phyloP scores from a whole-genome alignment of 352 stramenopile genomes.

The Pythium aphanidermatum region DNA sequence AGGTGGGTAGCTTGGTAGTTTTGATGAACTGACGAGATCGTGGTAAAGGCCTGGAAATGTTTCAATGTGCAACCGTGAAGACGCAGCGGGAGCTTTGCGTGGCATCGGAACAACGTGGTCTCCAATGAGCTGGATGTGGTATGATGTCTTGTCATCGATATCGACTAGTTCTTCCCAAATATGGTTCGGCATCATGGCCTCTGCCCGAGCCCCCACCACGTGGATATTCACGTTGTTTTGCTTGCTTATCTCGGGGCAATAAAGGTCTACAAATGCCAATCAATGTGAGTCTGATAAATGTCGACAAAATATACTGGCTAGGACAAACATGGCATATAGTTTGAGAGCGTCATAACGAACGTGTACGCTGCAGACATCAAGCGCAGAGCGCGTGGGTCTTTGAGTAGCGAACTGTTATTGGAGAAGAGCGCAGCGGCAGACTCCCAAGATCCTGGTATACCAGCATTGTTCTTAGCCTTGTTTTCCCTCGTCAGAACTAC shows the following conservation, averaged over 20 bases:
- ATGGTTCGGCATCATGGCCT: slow-evolving; percentile 68
- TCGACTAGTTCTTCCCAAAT: slow-evolving; percentile 57
- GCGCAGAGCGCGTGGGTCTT: slow-evolving; percentile 26
- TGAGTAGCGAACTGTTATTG: slow-evolving; percentile 23
- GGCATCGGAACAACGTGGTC: slow-evolving; percentile 47
- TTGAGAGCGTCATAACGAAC: slow-evolving; percentile 53
- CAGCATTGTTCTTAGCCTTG: no score
- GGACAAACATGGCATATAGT: slow-evolving; percentile 20
- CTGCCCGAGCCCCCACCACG: slow-evolving; percentile 59
- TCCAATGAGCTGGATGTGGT: slow-evolving; percentile 54
- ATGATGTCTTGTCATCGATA: slow-evolving; percentile 24
- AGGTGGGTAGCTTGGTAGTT: slow-evolving; percentile 4
- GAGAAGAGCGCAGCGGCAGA: slow-evolving; percentile 41
- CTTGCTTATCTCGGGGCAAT: neutral
- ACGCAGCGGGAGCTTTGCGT: slow-evolving; percentile 5
- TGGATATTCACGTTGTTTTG: slow-evolving; percentile 26
- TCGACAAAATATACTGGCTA: neutral
- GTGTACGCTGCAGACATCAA: slow-evolving; percentile 66
- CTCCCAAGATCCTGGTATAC: slow-evolving; percentile 40
- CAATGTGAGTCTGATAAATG: no score
- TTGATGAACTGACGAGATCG: slow-evolving; percentile 3
- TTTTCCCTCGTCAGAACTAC: neutral
- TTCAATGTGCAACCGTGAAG: slow-evolving; percentile 27
- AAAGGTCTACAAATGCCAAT: no score
- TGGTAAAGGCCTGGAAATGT: slow-evolving; percentile 52